Evolutionary conservation across 768 basidiomycete genomes (phyloP).

Genomic region (Rhizopogon roseolus): DNA sequence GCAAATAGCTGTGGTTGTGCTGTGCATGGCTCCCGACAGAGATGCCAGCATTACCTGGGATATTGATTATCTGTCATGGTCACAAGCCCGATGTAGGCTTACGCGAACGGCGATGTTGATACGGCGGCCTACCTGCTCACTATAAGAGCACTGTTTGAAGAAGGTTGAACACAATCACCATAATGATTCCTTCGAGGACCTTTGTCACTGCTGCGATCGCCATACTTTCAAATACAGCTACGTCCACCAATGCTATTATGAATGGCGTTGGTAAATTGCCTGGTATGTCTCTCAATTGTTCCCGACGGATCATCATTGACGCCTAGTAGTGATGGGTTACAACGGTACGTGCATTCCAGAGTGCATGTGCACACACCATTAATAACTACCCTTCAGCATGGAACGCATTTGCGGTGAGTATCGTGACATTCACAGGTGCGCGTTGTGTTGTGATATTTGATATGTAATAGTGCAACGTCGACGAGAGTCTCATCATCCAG

Average conservation of each 20-base stretch:
- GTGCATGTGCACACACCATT: not conserved
- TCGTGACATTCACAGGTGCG: not conserved
- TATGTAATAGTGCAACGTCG: constrained; percentile 46
- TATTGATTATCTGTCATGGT: too few species aligned
- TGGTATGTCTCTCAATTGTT: constrained; percentile 11
- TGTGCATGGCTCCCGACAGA: too few species aligned
- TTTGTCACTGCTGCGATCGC: constrained; percentile 3
- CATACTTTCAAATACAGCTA: constrained; percentile 9
- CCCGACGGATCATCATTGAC: constrained; percentile 3
- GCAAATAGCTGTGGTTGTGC: too few species aligned
- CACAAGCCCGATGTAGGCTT: not conserved
- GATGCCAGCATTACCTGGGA: too few species aligned
- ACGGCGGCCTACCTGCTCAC: constrained; percentile 2
- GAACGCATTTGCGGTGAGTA: constrained; percentile 58
- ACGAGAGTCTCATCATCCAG: constrained; percentile 45
- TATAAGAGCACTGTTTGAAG: constrained; percentile 9
- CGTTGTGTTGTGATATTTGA: not conserved
- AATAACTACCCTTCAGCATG: constrained; percentile 38
- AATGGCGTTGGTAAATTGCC: constrained; percentile 29
- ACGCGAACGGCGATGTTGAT: not conserved
- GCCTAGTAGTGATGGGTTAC: constrained; percentile 23
- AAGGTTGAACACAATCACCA: not conserved
- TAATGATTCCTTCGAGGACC: constrained; percentile 10
- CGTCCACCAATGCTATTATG: constrained; percentile 13
- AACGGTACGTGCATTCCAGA: constrained; percentile 14